Evolutionary conservation across 169 alveolate genomes (phyloP), one percentile per base, ranked within the genome.

Genomic region (Eimeria falciformis): DNA sequence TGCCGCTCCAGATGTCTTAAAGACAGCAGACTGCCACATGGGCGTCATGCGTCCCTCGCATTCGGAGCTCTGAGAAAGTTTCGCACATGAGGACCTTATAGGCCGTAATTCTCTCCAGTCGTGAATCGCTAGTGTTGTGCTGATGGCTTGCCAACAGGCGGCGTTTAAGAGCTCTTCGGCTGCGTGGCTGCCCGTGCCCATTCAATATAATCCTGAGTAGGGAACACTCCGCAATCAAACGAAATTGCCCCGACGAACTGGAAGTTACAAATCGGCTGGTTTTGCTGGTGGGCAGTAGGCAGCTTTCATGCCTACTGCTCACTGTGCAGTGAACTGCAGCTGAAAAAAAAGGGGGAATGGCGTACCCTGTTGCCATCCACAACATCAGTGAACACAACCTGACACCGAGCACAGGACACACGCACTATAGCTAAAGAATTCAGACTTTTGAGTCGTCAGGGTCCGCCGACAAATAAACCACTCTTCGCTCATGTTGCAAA

Each of bases 341-440:
- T 33, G 40, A 33, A 33, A 2, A 33, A 33, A 33, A 33, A 33
- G 40, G 17, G n/a, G 69, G 23, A 25, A 2, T 12, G 17, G 65
- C 93, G 37, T 75, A 88, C 93, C 40, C 55, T 66, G 66, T 75
- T 88, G 79, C 93, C 93, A 29, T 79, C 93, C 66, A 73, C 88
- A 69, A 88, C 27, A 50, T 88, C 93, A 14, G 84, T 65, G 88
- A 88, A 88, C 78, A 88, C 78, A 65, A 88, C 93, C 93, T 88
- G 69, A 53, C 11, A 56, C 58, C 50, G n/a, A 29, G 53, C 71
- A 78, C 17, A 14, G n/a, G 65, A 17, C 65, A n/a, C 65, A 18
- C 65, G n/a, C 65, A 12, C 3, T 53, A 53, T n/a, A n/a, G 40
- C 40, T 33, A 33, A 33, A 33, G 40, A 33, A 33, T 33, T 33